phyloP scores from a whole-genome alignment of 768 basidiomycete genomes.

The Agrocybe pediades region DNA sequence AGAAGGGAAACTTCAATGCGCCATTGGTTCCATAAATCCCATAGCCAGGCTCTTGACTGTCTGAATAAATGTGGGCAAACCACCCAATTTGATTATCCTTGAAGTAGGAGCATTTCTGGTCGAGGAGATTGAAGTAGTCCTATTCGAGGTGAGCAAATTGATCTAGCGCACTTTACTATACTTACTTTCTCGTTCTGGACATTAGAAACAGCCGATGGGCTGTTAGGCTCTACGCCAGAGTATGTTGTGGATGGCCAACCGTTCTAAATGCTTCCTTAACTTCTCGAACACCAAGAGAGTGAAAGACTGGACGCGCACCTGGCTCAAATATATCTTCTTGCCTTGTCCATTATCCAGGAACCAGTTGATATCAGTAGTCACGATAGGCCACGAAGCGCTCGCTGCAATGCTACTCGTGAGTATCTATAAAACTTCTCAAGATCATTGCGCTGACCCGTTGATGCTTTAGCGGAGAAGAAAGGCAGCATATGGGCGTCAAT shows the following conservation, averaged over 20 bases:
- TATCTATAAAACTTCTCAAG: neutral
- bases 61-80: slow-evolving; percentile 83
- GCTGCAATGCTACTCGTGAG: slow-evolving; percentile 33
- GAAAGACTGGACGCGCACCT: slow-evolving; percentile 41
- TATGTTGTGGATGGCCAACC: slow-evolving; percentile 77
- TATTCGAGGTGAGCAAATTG: slow-evolving; percentile 21
- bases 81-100: slow-evolving; percentile 74
- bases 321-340: slow-evolving; percentile 76
- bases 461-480: slow-evolving; percentile 61
- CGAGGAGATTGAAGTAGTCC: slow-evolving; percentile 66
- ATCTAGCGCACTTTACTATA: neutral
- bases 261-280: slow-evolving; percentile 46
- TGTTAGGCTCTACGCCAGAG: slow-evolving; percentile 64
- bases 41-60: slow-evolving; percentile 66
- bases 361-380: slow-evolving; percentile 62
- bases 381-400: slow-evolving; percentile 62
- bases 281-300: neutral
- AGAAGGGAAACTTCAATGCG: slow-evolving; percentile 61
- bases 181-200: slow-evolving; percentile 63
- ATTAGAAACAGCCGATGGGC: slow-evolving; percentile 57
- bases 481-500: slow-evolving; percentile 75
- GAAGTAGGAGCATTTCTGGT: slow-evolving; percentile 62
- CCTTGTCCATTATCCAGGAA: slow-evolving; percentile 63
- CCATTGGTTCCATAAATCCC: slow-evolving; percentile 59
- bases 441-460: slow-evolving; percentile 42